Percentiles rank a stretch among this genome's conserved stretches.
Evolutionary conservation across 23 red algal species (phyloP).

Genomic region (Cyanidiococcus yangmingshanensis): DNA sequence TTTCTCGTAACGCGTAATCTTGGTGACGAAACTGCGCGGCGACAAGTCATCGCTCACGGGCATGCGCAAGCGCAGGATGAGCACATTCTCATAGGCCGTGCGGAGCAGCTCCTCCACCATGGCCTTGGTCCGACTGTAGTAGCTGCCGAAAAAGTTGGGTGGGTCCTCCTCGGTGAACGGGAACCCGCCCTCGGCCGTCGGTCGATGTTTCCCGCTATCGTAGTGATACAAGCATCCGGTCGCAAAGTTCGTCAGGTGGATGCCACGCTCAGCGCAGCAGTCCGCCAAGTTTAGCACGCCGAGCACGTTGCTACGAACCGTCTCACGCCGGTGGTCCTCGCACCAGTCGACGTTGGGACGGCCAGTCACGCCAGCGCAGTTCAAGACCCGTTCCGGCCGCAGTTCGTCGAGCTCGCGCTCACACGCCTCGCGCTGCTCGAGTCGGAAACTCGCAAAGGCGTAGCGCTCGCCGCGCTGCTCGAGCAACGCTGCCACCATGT

Average conservation of each 20-base stretch:
- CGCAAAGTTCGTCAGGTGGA: slow-evolving; percentile 25
- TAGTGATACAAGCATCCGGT: slow-evolving; percentile 25
- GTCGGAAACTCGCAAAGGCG: slow-evolving; percentile 19
- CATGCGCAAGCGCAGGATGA: slow-evolving; percentile 20
- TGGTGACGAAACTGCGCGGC: slow-evolving; percentile 16
- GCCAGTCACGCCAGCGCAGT: slow-evolving; percentile 23
- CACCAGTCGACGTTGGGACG: slow-evolving; percentile 28
- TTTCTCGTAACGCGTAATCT: neutral
- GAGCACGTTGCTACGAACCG: slow-evolving; percentile 12
- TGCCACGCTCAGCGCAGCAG: slow-evolving; percentile 12
- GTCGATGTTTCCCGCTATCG: slow-evolving; percentile 16
- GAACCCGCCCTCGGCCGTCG: neutral
- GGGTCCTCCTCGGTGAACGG: slow-evolving; percentile 26
- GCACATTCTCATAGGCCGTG: slow-evolving; percentile 19
- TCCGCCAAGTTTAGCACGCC: slow-evolving; percentile 21
- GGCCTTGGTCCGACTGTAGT: slow-evolving; percentile 26
- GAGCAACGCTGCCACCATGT: slow-evolving; percentile 18
- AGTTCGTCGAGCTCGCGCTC: slow-evolving; percentile 17
- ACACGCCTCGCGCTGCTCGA: slow-evolving; percentile 25
- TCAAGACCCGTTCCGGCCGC: slow-evolving; percentile 8
- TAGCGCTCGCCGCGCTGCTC: slow-evolving; percentile 13
- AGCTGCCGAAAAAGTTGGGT: slow-evolving; percentile 21
- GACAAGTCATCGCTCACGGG: slow-evolving; percentile 18
- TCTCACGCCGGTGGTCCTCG: slow-evolving; percentile 20
- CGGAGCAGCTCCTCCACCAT: slow-evolving; percentile 21